Conservation (phyloP, 768 basidiomycete species). For the Lentinula edodes region DNA sequence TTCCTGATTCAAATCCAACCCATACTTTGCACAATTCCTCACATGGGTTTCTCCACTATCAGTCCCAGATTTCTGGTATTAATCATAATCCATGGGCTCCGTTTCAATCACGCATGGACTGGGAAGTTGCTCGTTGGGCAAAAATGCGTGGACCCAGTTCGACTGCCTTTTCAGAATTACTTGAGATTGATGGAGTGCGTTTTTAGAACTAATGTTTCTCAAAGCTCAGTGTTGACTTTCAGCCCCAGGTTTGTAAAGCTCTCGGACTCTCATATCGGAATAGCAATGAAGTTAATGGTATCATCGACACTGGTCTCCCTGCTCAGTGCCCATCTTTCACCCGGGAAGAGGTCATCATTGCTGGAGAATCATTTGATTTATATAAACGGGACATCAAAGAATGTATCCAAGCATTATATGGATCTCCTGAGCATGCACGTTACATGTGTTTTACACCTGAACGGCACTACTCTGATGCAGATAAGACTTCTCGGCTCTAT, state of each 20-base stretch:
- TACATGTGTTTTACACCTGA: slow-evolving; percentile 28
- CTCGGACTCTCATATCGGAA: slow-evolving; percentile 28
- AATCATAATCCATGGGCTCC: slow-evolving; percentile 12
- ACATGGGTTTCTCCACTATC: neutral
- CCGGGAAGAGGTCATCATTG: slow-evolving; percentile 20
- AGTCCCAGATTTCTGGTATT: neutral
- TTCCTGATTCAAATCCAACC: neutral
- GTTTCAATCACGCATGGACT: slow-evolving; percentile 13
- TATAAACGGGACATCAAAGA: slow-evolving; percentile 27
- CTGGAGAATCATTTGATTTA: slow-evolving; percentile 22
- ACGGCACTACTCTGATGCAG: slow-evolving; percentile 26
- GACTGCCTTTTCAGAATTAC: slow-evolving; percentile 13
- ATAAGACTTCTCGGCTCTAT: slow-evolving; percentile 24
- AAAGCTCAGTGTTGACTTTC: neutral
- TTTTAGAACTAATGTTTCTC: neutral
- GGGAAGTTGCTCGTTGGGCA: slow-evolving; percentile 20
- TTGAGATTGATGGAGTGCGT: slow-evolving; percentile 24
- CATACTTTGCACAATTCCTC: neutral
- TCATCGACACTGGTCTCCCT: slow-evolving; percentile 22
- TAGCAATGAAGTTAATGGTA: slow-evolving; percentile 22
- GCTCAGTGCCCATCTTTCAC: slow-evolving; percentile 18
- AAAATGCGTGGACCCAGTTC: slow-evolving; percentile 18
- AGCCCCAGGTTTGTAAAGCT: slow-evolving; percentile 12
- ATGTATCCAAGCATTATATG: slow-evolving; percentile 28
- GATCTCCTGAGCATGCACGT: slow-evolving; percentile 26